Evolutionary conservation across 192 early-diverging fungal genomes (phyloP), one percentile per base, ranked within the genome.

Genomic region (Pilaira anomala): DNA sequence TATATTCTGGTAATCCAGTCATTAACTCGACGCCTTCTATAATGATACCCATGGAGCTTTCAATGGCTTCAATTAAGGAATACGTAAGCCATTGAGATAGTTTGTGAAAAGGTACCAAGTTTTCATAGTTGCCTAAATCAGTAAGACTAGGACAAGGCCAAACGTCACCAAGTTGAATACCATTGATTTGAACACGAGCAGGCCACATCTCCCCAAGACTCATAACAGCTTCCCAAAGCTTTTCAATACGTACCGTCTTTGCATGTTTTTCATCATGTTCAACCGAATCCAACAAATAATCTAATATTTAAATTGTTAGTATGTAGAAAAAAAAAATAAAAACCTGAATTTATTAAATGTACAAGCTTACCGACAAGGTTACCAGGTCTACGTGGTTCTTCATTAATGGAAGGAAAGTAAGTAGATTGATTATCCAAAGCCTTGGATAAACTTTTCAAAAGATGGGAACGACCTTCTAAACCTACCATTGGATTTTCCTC

Each of bases 61-160:
- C 77, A 14, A 96, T 67, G 4, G 90, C 83, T 46, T 96, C 95
- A 74, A 94, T 81, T 40, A 96, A 78, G 3, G 93, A 95, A 76
- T 95, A 96, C 1, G 93, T 91, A 41, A 97, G 86, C 95, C 95
- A 97, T 71, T 97, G 95, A 6, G 93, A 92, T 48, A 97, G 82
- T 63, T 97, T 97, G 75, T 97, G 93, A 75, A 96, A 94, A 14
- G 89, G 77, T 18, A 93, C 88, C 39, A 91, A 74, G 60, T 69
- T 69, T 21, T 69, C 67, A 56, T 62, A 56, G 19, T 69, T 62
- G 2, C 60, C 60, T 24, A 75, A 64, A 22, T 83, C 76, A 9
- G 60, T 63, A 14, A 95, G 69, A 5, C 84, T 76, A 21, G 78
- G 67, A 41, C 82, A 93, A 13, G 86, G 86, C 95, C 95, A 97